These are phyloP conservation scores for Aspergillus mulundensis DNA, from an alignment of 495 filamentous ascomycete genomes.

Conservation along the genomic window DNA sequence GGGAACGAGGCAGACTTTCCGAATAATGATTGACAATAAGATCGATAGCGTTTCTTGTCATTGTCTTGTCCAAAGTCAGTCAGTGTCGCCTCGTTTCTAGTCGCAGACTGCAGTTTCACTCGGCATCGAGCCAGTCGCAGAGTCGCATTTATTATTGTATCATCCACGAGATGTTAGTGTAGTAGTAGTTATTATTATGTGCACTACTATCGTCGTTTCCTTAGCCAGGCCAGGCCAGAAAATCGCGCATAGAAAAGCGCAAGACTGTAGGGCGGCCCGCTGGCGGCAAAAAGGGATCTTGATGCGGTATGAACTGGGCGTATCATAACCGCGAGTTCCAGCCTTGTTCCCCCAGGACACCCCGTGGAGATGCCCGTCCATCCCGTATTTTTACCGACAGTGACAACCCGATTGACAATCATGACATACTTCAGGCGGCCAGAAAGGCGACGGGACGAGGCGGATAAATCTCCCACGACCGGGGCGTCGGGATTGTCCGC, in stretches of 20 bases:
- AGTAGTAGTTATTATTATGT: background rate
- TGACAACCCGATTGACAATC: background rate
- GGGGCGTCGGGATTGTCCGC: background rate
- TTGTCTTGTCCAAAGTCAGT: conserved; percentile 11
- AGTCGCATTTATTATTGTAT: conserved; percentile 8
- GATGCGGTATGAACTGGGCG: conserved; percentile 18
- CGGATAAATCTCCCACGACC: conserved; percentile 6
- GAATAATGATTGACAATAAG: conserved; percentile 12
- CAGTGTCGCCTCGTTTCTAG: background rate
- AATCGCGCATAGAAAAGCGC: conserved; percentile 24
- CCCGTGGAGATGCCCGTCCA: conserved; percentile 4
- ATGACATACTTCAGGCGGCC: background rate
- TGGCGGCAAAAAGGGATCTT: conserved; percentile 20
- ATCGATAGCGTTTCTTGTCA: conserved; percentile 16
- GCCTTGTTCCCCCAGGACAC: background rate
- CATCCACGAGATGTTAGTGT: conserved; percentile 12
- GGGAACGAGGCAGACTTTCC: background rate
- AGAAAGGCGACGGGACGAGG: background rate
- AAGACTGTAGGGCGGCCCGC: conserved; percentile 17
- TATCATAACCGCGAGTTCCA: conserved; percentile 33
- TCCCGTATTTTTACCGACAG: conserved; percentile 8
- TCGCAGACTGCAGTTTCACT: background rate
- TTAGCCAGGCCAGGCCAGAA: conserved; percentile 13
- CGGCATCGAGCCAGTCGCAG: conserved; percentile 6
- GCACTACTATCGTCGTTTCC: conserved; percentile 11